Evolutionary conservation across 306 rosid genomes (phyloP), one percentile per base, ranked within the genome.

Genomic region (Fragaria vesca): DNA sequence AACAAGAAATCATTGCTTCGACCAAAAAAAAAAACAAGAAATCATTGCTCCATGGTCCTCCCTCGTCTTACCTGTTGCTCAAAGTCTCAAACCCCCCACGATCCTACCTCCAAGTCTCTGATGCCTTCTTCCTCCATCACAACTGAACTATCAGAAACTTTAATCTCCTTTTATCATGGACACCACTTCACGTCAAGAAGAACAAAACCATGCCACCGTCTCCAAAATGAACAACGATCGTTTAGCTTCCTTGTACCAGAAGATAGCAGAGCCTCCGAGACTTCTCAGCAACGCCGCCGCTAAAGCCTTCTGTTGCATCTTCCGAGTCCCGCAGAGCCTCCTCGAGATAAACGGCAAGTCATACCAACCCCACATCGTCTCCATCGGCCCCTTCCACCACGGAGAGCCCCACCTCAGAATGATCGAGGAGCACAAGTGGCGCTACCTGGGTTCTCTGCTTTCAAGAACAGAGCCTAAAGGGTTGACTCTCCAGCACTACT

Each of bases 321-420:
- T 85, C 82, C 78, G 86, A 54, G 86, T 84, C 4, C 93, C 96
- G 5, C 86, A 84, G 69, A 78, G 86, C 83, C 78, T 88, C 1
- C 32, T 61, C 1, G 93, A 85, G 12, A 77, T 61, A 1, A 87
- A 88, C 70, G 88, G 93, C 38, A 87, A 82, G 74, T 76, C 85
- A n/a, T 91, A 88, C 84, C 72, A 73, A 9, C 98, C 97, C 36
- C 89, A 86, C 0, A 83, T 88, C 17, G 91, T 87, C 32, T 89
- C 97, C 32, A 87, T 91, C 45, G 98, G 98, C 0, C 94, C 98
- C 0, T 91, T 74, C 83, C 83, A 88, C 84, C 83, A 52, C 12
- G 76, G 72, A 54, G 83, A 84, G n/a, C 58, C 88, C 2, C 78
- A 83, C 2, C 74, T 89, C 55, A 77, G 74, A 70, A 87, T 88